phyloP scores from a whole-genome alignment of 257 asterid species.

The Mentha longifolia region DNA sequence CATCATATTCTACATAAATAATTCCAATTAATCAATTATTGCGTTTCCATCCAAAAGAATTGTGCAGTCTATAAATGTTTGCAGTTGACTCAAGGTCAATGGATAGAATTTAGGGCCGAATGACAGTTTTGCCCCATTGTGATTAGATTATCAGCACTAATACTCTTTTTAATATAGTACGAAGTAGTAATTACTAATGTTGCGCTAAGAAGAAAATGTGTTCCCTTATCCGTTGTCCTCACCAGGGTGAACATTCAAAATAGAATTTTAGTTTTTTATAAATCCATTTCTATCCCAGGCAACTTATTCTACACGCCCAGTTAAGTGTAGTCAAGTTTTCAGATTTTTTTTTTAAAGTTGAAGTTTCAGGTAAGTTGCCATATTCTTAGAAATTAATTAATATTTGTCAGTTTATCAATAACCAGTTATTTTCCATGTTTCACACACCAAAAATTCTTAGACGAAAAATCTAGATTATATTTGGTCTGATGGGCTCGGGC shows the following conservation, averaged over 20 bases:
- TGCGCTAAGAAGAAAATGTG: not conserved
- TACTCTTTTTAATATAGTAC: too few species aligned
- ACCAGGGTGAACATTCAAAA: too few species aligned
- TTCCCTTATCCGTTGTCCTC: not conserved
- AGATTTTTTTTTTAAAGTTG: not conserved
- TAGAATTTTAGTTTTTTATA: too few species aligned
- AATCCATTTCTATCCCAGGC: not conserved
- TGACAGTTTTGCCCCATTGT: not conserved
- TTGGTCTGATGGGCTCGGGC: too few species aligned
- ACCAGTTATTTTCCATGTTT: too few species aligned
- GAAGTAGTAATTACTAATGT: too few species aligned
- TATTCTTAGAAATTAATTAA: too few species aligned
- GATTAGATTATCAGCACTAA: too few species aligned
- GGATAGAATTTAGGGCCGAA: not conserved
- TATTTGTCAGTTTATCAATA: too few species aligned
- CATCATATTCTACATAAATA: not conserved
- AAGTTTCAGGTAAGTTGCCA: not conserved
- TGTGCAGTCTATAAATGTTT: not conserved
- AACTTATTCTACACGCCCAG: not conserved
- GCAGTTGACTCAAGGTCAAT: not conserved
- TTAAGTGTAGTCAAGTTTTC: not conserved
- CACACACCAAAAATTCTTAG: not conserved
- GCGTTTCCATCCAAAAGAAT: not conserved
- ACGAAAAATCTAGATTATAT: not conserved
- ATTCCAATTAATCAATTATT: not conserved